phyloP scores from a whole-genome alignment of 2,329 filamentous ascomycete species.

The Simplicillium aogashimaense region DNA sequence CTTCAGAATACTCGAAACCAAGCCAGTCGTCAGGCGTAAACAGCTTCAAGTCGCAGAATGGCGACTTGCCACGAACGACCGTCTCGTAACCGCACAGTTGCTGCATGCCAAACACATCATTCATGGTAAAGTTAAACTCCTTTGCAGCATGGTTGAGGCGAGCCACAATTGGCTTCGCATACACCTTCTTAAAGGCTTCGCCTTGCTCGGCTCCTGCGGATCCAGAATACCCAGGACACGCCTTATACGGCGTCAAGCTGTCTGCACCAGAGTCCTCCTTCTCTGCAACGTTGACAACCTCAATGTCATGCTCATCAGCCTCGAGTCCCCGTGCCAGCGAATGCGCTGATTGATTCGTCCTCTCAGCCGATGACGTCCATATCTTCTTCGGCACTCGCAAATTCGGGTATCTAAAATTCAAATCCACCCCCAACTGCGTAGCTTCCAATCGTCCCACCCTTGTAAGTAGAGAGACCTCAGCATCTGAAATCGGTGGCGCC shows the following conservation, averaged over 20 bases:
- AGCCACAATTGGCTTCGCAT: slow-evolving; percentile 50
- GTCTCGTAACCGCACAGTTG: slow-evolving; percentile 57
- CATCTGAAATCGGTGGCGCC: slow-evolving; percentile 44
- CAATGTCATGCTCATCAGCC: slow-evolving; percentile 39
- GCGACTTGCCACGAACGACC: slow-evolving; percentile 50
- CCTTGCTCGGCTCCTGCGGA: slow-evolving; percentile 47
- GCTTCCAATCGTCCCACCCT: slow-evolving; percentile 51
- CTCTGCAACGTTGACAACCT: slow-evolving; percentile 46
- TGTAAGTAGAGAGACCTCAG: slow-evolving; percentile 50
- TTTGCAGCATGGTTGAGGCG: slow-evolving; percentile 43
- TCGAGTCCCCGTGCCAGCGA: slow-evolving; percentile 49
- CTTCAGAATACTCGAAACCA: slow-evolving; percentile 55
- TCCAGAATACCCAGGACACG: slow-evolving; percentile 52
- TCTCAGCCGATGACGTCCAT: slow-evolving; percentile 54
- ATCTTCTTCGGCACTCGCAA: slow-evolving; percentile 42
- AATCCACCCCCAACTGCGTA: slow-evolving; percentile 45
- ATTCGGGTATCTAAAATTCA: slow-evolving; percentile 47
- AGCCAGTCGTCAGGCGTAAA: slow-evolving; percentile 56
- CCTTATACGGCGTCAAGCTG: slow-evolving; percentile 52
- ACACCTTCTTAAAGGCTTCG: slow-evolving; percentile 37
- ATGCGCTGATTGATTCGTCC: slow-evolving; percentile 48
- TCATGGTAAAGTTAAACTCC: slow-evolving; percentile 51
- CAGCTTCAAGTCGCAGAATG: slow-evolving; percentile 49
- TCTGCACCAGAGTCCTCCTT: slow-evolving; percentile 47
- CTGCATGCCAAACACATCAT: slow-evolving; percentile 57